Conservation (phyloP, 805 yeast genomes). For the Candida schatavii region DNA sequence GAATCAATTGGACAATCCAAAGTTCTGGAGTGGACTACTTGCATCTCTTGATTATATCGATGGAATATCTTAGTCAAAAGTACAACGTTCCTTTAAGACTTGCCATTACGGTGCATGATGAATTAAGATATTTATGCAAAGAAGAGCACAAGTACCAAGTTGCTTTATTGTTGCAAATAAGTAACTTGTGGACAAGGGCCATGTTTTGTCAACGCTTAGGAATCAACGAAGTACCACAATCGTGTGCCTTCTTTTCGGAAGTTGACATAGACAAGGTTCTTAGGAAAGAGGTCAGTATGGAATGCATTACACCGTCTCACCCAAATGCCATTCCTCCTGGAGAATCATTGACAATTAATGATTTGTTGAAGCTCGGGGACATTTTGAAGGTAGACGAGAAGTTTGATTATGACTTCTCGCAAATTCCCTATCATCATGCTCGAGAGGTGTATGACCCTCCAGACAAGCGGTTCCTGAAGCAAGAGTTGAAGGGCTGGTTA, state of each 20-base stretch:
- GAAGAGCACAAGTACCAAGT: slow-evolving; percentile 72
- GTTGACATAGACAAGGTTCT: slow-evolving; percentile 87
- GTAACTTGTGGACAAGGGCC: slow-evolving; percentile 94
- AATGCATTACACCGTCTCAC: slow-evolving; percentile 89
- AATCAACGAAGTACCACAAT: slow-evolving; percentile 83
- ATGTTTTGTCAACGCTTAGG: slow-evolving; percentile 93
- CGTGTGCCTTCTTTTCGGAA: slow-evolving; percentile 92
- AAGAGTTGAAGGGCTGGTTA: not conserved
- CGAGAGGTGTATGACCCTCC: not conserved
- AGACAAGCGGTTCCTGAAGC: not conserved
- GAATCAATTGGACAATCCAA: slow-evolving; percentile 97
- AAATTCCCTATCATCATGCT: slow-evolving; percentile 9
- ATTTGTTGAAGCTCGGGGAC: slow-evolving; percentile 36
- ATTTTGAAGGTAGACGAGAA: slow-evolving; percentile 10
- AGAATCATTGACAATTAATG: slow-evolving; percentile 61
- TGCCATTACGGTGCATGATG: slow-evolving; percentile 91
- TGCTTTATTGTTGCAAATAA: slow-evolving; percentile 81
- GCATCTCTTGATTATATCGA: slow-evolving; percentile 77
- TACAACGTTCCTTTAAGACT: slow-evolving; percentile 74
- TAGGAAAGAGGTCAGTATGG: slow-evolving; percentile 89
- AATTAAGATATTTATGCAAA: slow-evolving; percentile 74
- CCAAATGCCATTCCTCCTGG: slow-evolving; percentile 73
- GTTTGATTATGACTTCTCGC: slow-evolving; percentile 7
- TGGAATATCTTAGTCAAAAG: slow-evolving; percentile 73
- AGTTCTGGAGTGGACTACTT: slow-evolving; percentile 97